Base-by-base conservation (phyloP, 768 basidiomycete species). In the Lentinula raphanica region DNA sequence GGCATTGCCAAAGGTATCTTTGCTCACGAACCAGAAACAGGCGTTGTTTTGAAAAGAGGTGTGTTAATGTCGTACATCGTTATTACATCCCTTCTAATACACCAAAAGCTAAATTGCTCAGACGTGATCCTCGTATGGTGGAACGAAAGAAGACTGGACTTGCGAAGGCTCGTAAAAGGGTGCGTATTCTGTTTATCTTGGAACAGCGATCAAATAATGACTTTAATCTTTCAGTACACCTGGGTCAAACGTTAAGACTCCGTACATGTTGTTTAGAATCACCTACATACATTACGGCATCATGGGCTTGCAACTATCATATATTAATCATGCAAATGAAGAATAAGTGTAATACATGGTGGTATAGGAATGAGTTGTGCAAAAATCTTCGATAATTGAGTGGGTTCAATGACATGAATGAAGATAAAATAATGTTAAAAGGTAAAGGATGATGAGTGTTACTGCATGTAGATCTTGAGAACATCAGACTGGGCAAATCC, bases 61-160 rank as follows among this genome's bases (percentile, higher is more conserved):
- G 66, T 45, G 83, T 72, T 27, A 2, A 35, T 23, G 9, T 36
- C 19, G 59, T 38, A n/a, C n/a, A n/a, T 39, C 25, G 11, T 49
- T 60, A 13, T 60, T 25, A 46, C 15, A 48, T 58, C n/a, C 27
- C 54, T 28, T 58, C 63, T 35, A 56, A 53, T 29, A 15, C 49
- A 61, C 58, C 8, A 61, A 0, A 68, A 97, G 95, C 91, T 59
- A 88, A 92, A 76, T 76, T 95, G 48, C 73, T 93, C 58, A 84
- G 85, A 70, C 86, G 95, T 65, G 96, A 99, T 78, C 93, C 94
- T 46, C 88, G 97, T 72, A 92, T 96, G 92, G 95, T 97, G 29
- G 96, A 99, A 75, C 82, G 96, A 65, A 99, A 99, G 78, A 99
- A 99, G 82, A 92, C 96, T 15, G 92, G 92, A 58, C 71, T 85